These are phyloP conservation scores for Phaeosphaeriaceae sp. DNA, from an alignment of 2,329 filamentous ascomycete genomes.

Conservation along the genomic window DNA sequence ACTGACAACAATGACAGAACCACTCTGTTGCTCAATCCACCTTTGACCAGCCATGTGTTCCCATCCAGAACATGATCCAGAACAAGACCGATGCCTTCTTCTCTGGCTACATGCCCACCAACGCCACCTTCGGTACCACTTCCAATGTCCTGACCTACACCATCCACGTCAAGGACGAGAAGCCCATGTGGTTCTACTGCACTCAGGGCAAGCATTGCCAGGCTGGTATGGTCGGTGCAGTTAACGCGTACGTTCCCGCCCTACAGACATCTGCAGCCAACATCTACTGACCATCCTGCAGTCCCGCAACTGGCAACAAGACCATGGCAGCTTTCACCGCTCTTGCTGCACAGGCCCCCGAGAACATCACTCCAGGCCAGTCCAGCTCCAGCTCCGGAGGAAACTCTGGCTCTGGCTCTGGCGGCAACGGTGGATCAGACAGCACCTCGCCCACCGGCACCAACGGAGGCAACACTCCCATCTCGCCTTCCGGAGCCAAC, in stretches of 20 bases:
- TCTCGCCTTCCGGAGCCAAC: conserved; percentile 18
- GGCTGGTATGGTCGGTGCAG: conserved; percentile 75
- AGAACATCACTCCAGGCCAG: conserved; percentile 53
- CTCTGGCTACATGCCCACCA: conserved; percentile 70
- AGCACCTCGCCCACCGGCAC: conserved; percentile 10
- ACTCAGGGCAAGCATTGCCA: conserved; percentile 77
- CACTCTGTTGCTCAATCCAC: conserved; percentile 81
- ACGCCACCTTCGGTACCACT: conserved; percentile 25
- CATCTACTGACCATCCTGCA: conserved; percentile 26
- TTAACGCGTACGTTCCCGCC: conserved; percentile 69
- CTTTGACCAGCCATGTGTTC: conserved; percentile 74
- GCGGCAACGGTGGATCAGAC: conserved; percentile 9
- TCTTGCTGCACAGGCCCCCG: conserved; percentile 48
- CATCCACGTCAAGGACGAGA: conserved; percentile 71
- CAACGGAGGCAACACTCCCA: conserved; percentile 8
- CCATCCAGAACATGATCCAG: conserved; percentile 57
- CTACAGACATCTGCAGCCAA: background rate
- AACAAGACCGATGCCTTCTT: conserved; percentile 65
- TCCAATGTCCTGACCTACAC: conserved; percentile 70
- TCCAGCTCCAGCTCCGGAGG: conserved; percentile 1
- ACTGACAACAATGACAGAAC: conserved; percentile 55
- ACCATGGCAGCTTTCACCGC: conserved; percentile 43
- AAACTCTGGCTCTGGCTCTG: conserved; percentile 22
- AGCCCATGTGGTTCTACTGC: conserved; percentile 82
- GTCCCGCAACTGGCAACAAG: conserved; percentile 43